Evolutionary conservation across 768 basidiomycete genomes (phyloP), one percentile per base, ranked within the genome.

Genomic region (Collybia nuda): DNA sequence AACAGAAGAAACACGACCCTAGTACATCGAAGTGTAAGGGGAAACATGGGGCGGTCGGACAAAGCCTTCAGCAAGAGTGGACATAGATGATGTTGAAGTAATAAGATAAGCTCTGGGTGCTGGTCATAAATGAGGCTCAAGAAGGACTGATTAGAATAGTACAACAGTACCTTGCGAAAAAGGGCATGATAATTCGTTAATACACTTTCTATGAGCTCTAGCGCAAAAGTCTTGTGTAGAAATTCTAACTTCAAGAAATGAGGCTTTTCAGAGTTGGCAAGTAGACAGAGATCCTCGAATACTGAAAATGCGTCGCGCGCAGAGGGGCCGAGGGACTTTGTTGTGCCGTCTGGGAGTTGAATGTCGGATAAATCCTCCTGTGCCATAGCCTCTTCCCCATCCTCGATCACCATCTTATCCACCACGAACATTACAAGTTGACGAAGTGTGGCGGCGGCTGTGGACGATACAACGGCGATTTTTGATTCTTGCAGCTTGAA

Each of bases 391-490:
- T 76, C 78, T 14, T 66, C 66, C 4, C 73, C 70, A 63, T 93
- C 90, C 62, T 94, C 91, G 15, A 81, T 77, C 1, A 86, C 82
- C 67, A 98, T 90, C 63, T 96, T 94, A 70, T 99, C 97, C 39
- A 98, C 90, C 15, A 98, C 86, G 57, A 98, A 91, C 95, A 99
- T 98, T 40, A 98, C 92, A 1, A 98, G 78, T 64, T 98, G 96
- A 2, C 95, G 86, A 3, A 98, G 79, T 0, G 95, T 98, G 0
- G 97, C 97, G 2, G 95, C 95, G 1, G 96, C 96, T 3, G 97
- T 98, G 0, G 93, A 95, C 2, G 94, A 96, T 6, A 99, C 96
- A 21, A 98, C 96, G 0, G 93, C 90, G 19, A 95, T 97, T 55
- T 91, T 85, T 0, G 93, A 95, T 52, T 98, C 97, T 67, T 98